A percentile compares a stretch with the other conserved stretches of the same genome.
These are phyloP conservation scores for Heliosperma pusillum DNA, from an alignment of 148 eudicot species.

Conservation along the genomic window DNA sequence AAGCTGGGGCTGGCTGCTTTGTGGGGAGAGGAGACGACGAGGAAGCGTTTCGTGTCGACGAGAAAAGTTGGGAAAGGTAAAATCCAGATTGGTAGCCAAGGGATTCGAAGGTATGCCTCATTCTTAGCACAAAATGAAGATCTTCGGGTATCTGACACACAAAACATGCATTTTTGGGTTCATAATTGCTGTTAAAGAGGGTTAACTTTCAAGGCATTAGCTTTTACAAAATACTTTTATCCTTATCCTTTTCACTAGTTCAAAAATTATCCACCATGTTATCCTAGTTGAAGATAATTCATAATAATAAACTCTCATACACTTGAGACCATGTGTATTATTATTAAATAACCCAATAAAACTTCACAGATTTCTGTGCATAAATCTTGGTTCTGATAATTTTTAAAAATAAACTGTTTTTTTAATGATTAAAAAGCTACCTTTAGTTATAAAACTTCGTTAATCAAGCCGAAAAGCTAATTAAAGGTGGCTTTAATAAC, in stretches of 20 bases:
- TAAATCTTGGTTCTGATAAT: slow-evolving; percentile 7
- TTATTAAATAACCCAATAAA: neutral
- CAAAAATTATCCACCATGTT: neutral
- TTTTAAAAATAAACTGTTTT: neutral
- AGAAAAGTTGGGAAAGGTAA: slow-evolving; percentile 85
- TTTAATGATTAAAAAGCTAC: slow-evolving; percentile 5
- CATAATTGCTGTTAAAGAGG: neutral
- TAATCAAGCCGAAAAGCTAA: slow-evolving; percentile 26
- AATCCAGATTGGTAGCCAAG: slow-evolving; percentile 91
- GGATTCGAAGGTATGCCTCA: slow-evolving; percentile 89
- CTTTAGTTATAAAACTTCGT: slow-evolving; percentile 10
- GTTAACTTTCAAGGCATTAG: neutral
- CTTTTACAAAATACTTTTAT: neutral
- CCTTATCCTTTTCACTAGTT: neutral
- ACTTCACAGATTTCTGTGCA: slow-evolving; percentile 15
- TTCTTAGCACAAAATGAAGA: slow-evolving; percentile 88
- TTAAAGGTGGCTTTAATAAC: slow-evolving; percentile 26
- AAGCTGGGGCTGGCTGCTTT: slow-evolving; percentile 48
- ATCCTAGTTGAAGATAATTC: neutral
- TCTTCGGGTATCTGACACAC: slow-evolving; percentile 81
- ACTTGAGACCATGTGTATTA: neutral
- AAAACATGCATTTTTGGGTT: neutral
- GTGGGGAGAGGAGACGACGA: slow-evolving; percentile 47
- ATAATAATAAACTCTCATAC: neutral
- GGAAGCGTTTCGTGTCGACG: slow-evolving; percentile 53